These are phyloP conservation scores for Dispira parvispora DNA, from an alignment of 192 early-diverging fungal genomes.

Conservation along the genomic window DNA sequence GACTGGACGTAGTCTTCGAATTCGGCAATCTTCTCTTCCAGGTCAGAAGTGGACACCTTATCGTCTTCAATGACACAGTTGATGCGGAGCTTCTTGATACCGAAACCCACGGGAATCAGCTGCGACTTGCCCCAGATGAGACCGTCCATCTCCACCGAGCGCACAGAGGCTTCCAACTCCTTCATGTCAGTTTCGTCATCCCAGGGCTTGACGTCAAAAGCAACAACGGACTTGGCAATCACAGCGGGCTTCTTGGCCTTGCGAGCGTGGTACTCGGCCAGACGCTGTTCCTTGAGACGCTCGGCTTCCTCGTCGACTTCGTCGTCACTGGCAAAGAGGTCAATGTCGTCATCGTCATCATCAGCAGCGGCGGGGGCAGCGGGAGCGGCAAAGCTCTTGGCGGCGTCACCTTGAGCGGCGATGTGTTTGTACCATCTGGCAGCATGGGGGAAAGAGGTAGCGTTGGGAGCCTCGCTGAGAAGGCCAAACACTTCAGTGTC, in stretches of 20 bases:
- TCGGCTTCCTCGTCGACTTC: slow-evolving; percentile 86
- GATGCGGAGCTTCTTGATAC: slow-evolving; percentile 94
- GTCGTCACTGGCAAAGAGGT: slow-evolving; percentile 90
- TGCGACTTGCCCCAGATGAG: slow-evolving; percentile 75
- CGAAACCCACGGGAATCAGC: slow-evolving; percentile 74
- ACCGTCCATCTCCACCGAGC: slow-evolving; percentile 67
- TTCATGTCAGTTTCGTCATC: slow-evolving; percentile 88
- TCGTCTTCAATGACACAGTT: slow-evolving; percentile 84
- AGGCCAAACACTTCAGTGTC: slow-evolving; percentile 79
- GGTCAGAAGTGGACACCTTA: slow-evolving; percentile 75
- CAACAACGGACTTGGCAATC: slow-evolving; percentile 82
- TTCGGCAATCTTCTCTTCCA: slow-evolving; percentile 59
- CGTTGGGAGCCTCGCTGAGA: slow-evolving; percentile 51
- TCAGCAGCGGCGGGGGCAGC: slow-evolving; percentile 37
- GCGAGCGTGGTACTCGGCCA: slow-evolving; percentile 81
- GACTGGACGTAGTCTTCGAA: slow-evolving; percentile 85
- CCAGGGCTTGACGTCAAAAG: slow-evolving; percentile 95
- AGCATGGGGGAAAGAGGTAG: slow-evolving; percentile 63
- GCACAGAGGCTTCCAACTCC: slow-evolving; percentile 54
- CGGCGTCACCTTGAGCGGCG: slow-evolving; percentile 36
- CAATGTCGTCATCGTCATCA: slow-evolving; percentile 86
- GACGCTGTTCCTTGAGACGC: slow-evolving; percentile 68
- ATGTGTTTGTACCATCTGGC: slow-evolving; percentile 96
- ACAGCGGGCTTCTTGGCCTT: slow-evolving; percentile 78
- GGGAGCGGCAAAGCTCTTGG: slow-evolving; percentile 25